A percentile compares a stretch with the other conserved stretches of the same genome.
These are phyloP conservation scores for Aureobasidium sp. DNA, from an alignment of 2,329 filamentous ascomycete genomes.

Conservation along the genomic window DNA sequence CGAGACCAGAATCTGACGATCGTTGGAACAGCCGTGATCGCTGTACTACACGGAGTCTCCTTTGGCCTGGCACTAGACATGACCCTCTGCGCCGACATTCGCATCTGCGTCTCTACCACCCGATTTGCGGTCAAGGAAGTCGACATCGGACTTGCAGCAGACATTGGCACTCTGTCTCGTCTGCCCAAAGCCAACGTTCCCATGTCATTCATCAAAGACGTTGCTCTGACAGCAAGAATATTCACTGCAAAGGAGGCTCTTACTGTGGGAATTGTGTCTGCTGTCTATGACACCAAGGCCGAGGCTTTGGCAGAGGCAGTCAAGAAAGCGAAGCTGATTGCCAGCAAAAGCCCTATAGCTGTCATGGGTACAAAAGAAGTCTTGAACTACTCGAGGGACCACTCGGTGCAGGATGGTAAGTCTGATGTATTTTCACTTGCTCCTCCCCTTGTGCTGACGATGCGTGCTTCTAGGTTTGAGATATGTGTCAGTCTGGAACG, in stretches of 20 bases:
- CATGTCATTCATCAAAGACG: conserved; percentile 70
- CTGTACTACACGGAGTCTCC: conserved; percentile 68
- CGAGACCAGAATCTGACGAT: conserved; percentile 23
- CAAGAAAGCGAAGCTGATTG: conserved; percentile 56
- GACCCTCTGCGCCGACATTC: conserved; percentile 59
- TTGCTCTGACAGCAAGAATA: conserved; percentile 61
- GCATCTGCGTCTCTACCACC: conserved; percentile 49
- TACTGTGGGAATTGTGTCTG: conserved; percentile 60
- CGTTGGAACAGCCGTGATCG: conserved; percentile 57
- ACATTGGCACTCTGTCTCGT: conserved; percentile 66
- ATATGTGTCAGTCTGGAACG: conserved; percentile 86
- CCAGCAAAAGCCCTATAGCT: conserved; percentile 77
- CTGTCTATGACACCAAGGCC: conserved; percentile 53
- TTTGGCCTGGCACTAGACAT: conserved; percentile 70
- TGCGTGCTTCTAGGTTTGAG: conserved; percentile 48
- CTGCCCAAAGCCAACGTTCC: conserved; percentile 66
- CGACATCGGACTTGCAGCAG: conserved; percentile 71
- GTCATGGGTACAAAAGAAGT: conserved; percentile 83
- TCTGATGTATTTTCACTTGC: conserved; percentile 18
- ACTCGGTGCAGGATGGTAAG: conserved; percentile 66
- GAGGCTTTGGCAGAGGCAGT: conserved; percentile 55
- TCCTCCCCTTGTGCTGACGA: background rate
- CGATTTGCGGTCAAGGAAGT: conserved; percentile 71
- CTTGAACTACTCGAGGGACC: conserved; percentile 72
- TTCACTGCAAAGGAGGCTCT: conserved; percentile 63